Evolutionary conservation across 139 green algal species (phyloP), one percentile per base, ranked within the genome.

Genomic region (Volvox africanus): DNA sequence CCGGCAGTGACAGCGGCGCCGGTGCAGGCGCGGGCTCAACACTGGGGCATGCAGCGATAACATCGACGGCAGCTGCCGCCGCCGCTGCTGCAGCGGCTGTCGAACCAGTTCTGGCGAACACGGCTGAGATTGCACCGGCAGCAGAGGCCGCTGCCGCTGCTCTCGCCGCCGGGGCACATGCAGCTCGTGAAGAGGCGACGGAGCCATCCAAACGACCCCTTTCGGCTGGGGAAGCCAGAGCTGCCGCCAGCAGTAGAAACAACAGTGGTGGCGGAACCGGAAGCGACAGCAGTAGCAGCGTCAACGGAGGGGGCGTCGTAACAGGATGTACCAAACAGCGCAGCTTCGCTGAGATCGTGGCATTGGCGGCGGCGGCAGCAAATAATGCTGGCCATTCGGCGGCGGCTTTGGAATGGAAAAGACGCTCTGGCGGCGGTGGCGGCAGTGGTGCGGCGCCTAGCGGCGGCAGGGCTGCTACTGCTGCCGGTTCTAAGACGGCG

Each of bases 261-360:
- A 86, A 44, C 80, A 61, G n/a, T 19, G 81, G 30, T 76, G 81
- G 35, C 61, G 22, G 80, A 33, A 11, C 76, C 32, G 21, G 26
- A 14, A 20, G 50, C 18, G 32, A 20, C 61, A 14, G 81, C 30
- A 55, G 44, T 55, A 55, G 44, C 44, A 55, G 9, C 44, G 44
- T 55, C 44, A 55, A 55, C 44, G 5, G 44, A 55, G 33, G 82
- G 61, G 65, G 1, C 0, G 11, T 33, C 16, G 36, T 32, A 20
- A 68, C 36, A 0, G 36, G 36, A 2, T 88, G 82, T 61, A 61
- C 13, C 65, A 88, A 88, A 62, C 37, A 35, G 1, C 82, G 65
- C 13, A 88, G 22, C 65, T 88, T 88, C 21, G 82, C 82, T 22
- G 82, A 88, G 62, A 79, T 88, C 33, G 82, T 88, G 20, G 82